phyloP scores from a whole-genome alignment of 352 stramenopile genomes.

The Phytophthora agathidicida region DNA sequence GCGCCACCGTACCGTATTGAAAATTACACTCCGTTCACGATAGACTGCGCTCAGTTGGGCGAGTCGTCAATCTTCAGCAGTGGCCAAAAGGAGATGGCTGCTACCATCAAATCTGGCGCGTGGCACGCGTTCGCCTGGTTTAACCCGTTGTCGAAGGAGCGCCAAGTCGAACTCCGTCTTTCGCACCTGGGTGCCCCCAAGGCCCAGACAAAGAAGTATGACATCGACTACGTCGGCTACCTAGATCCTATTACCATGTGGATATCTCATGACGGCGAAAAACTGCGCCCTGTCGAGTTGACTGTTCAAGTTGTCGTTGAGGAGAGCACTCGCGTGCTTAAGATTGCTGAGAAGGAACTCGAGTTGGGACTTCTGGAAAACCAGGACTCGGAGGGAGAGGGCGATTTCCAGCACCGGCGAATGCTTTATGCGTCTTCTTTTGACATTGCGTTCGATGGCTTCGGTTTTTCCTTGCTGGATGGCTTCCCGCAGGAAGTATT shows the following conservation, averaged over 20 bases:
- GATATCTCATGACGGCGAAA: conserved; percentile 51
- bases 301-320: conserved; percentile 84
- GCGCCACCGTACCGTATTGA: conserved; percentile 86
- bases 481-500: conserved; percentile 84
- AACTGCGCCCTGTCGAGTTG: conserved; percentile 58
- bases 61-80: conserved; percentile 72
- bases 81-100: conserved; percentile 54
- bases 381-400: conserved; percentile 66
- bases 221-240: conserved; percentile 85
- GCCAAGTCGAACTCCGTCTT: conserved; percentile 70
- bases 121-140: conserved; percentile 88
- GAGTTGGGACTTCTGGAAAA: conserved; percentile 72
- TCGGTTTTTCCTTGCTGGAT: conserved; percentile 83
- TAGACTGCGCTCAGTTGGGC: conserved; percentile 76
- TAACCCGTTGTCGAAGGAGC: conserved; percentile 85
- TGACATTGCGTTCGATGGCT: conserved; percentile 76
- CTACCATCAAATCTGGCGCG: conserved; percentile 65
- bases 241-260: conserved; percentile 72
- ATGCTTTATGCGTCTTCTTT: conserved; percentile 86
- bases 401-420: conserved; percentile 77
- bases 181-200: conserved; percentile 61
- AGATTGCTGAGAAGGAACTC: conserved; percentile 83
- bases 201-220: conserved; percentile 73
- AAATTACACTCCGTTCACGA: conserved; percentile 86
- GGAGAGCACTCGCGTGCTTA: conserved; percentile 79